Base-by-base conservation (phyloP, 116 monocot species). In the Papilionanthe hybrid region DNA sequence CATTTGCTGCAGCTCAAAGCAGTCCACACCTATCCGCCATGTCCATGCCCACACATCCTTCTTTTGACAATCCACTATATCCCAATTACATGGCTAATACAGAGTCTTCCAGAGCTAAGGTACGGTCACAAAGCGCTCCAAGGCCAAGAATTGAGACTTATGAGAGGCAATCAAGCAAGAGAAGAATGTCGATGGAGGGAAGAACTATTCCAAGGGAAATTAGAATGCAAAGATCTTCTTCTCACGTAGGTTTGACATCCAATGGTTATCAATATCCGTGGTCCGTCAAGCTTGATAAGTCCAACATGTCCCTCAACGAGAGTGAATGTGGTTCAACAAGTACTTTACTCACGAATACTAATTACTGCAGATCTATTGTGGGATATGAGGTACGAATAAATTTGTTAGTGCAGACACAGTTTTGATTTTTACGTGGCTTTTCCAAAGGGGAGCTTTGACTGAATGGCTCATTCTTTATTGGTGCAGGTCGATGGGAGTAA, bases 11-110 rank as follows among this genome's bases (percentile, higher is more conserved):
- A 56, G 87, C 91, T 72, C 84, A 87, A 25, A 89, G 87, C 85
- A 93, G 89, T 68, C 93, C 93, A 18, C 89, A 85, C 81, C 57
- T 78, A 50, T 84, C 94, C 72, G 85, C 90, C 68, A 47, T 85
- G 15, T 87, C 83, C 20, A 75, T 77, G 27, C 83, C 83, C 8
- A 80, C 81, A 58, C 82, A 78, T 49, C 55, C 78, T 53, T 82
- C 81, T 49, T 66, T 78, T 58, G 77, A 88, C 48, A 75, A 85
- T 65, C 75, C 83, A 9, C 72, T 86, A 49, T 84, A 73, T 73
- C 96, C 92, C 25, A 96, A 76, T 72, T 96, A 96, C 86, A 96
- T 96, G 96, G 91, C 96, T 5, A 92, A 96, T 42, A 96, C 96
- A 55, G 83, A 96, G 72, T 96, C 96, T 37, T 96, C 93, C 23